Evolutionary conservation across 2,329 filamentous ascomycete species (phyloP).

Genomic region (Ceratocystis huliohia): DNA sequence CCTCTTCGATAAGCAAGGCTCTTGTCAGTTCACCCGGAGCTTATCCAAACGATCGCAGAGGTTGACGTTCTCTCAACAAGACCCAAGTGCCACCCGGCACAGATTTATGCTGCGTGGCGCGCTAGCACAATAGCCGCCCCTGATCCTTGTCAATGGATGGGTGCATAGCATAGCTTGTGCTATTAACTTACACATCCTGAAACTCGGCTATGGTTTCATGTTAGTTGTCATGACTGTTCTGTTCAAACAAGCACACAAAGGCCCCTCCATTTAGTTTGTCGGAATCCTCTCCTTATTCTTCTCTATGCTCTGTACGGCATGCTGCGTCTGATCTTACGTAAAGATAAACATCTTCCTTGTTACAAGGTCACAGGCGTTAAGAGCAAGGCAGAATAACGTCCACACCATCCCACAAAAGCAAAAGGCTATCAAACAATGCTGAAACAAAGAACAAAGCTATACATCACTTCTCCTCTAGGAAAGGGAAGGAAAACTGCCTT

Average conservation of each 20-base stretch:
- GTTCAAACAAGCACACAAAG: not conserved
- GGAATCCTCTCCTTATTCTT: not conserved
- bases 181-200: not conserved
- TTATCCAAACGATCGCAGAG: no score
- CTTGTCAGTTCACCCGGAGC: no score
- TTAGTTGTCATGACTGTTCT: not conserved
- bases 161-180: not conserved
- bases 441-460: slow-evolving; percentile 1
- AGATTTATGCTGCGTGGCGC: not conserved
- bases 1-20: no score
- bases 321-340: not conserved
- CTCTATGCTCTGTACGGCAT: not conserved
- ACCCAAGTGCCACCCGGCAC: not conserved
- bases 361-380: not conserved
- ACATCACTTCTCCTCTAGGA: not conserved
- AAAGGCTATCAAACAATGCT: not conserved
- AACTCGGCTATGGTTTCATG: slow-evolving; percentile 5
- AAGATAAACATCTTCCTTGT: not conserved
- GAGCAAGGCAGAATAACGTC: no score
- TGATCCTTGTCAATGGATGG: not conserved
- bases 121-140: not conserved
- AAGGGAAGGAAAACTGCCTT: not conserved
- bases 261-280: not conserved
- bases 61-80: no score
- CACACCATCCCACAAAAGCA: not conserved